Evolutionary conservation across 441 rosid species (phyloP).

Genomic region (Flueggea neowawraea): DNA sequence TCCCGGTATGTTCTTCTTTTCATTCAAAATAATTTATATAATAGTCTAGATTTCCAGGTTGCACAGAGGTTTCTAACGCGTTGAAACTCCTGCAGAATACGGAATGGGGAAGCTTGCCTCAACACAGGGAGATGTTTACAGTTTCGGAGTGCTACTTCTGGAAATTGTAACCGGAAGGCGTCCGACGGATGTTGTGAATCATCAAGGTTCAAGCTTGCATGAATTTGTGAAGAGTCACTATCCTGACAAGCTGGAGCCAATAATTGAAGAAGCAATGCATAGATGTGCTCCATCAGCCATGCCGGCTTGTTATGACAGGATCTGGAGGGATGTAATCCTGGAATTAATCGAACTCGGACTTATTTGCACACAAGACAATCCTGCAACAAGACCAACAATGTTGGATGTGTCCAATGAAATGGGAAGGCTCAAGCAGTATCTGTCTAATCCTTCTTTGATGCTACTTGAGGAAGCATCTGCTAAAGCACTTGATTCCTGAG

Average conservation of each 20-base stretch:
- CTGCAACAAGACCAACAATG: conserved; percentile 81
- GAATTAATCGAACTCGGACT: conserved; percentile 79
- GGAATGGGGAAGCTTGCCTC: conserved; percentile 82
- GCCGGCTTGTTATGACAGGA: conserved; percentile 25
- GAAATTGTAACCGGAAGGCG: conserved; percentile 69
- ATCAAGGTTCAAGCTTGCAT: conserved; percentile 65
- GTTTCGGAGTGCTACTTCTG: conserved; percentile 78
- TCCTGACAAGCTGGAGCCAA: conserved; percentile 51
- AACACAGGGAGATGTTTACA: conserved; percentile 77
- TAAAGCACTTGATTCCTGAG: conserved; percentile 12
- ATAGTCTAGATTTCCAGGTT: background rate
- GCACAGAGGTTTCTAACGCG: conserved; percentile 1
- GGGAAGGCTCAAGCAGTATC: conserved; percentile 62
- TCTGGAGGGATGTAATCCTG: conserved; percentile 54
- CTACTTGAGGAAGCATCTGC: conserved; percentile 24
- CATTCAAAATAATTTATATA: background rate
- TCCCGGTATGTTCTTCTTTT: conserved; percentile 51
- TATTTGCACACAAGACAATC: conserved; percentile 66
- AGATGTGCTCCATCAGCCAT: conserved; percentile 32
- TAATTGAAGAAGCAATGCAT: conserved; percentile 48
- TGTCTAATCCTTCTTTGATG: conserved; percentile 38
- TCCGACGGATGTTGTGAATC: conserved; percentile 57
- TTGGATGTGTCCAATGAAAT: conserved; percentile 69
- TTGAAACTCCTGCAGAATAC: conserved; percentile 43
- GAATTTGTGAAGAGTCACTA: conserved; percentile 74